Evolutionary conservation across 1,139 yeast species (phyloP), one percentile per base, ranked within the genome.

Genomic region (Wickerhamomyces sp.): DNA sequence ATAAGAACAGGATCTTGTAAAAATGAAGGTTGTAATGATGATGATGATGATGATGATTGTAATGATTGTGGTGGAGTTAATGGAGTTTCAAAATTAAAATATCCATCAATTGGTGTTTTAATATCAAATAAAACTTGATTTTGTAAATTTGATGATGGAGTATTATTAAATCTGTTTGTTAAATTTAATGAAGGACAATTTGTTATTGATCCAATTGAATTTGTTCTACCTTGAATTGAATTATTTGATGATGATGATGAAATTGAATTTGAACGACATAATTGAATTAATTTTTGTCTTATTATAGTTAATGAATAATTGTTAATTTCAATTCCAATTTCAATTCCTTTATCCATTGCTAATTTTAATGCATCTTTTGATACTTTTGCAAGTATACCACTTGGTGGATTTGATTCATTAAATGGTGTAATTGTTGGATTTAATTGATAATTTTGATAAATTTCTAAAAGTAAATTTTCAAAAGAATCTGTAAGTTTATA

Each of bases 351-450:
- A 10, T 53, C 57, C 6, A 58, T 45, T 2, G 69, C 62, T 10
- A 43, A 46, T 11, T 54, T 54, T 34, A 65, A 55, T 40, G 69
- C 65, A 27, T 67, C 67, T 46, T 67, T 68, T 2, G 73, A 59
- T 1, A 71, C 69, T 40, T 61, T 61, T 11, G 69, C 67, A 8
- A 68, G 61, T 7, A 70, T 60, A 6, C 75, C 75, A 7, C 71
- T 62, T 6, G 75, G 75, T 7, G 75, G 75, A 50, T 63, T 67
- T 36, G 63, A 54, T 26, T 64, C 62, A 51, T 68, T 69, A 52
- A 71, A 71, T 0, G 75, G 75, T 1, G 75, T 70, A 10, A 64
- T 59, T 39, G 67, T 67, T 27, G 75, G 74, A 46, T 60, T 67
- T 37, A 56, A 59, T 14, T 66, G 62, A 48, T 65, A 69, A 5